These are phyloP conservation scores for Boehmeria nivea DNA, from an alignment of 306 rosid species.

Conservation along the genomic window DNA sequence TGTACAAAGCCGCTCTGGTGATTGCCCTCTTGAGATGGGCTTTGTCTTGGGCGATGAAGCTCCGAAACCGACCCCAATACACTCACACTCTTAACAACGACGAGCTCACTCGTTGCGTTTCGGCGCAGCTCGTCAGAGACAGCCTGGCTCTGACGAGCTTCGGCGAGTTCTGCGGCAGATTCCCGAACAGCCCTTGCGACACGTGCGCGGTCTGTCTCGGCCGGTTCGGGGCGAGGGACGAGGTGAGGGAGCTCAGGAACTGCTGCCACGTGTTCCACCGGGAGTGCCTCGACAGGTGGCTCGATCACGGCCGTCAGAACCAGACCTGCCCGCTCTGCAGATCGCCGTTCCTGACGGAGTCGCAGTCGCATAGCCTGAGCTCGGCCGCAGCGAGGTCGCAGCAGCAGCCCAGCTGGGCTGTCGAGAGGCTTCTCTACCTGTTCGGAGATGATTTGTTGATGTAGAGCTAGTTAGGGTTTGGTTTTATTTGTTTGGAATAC, in stretches of 20 bases:
- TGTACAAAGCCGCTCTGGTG: constrained; percentile 58
- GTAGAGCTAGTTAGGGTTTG: background rate
- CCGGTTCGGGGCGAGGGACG: constrained; percentile 39
- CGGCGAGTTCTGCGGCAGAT: constrained; percentile 46
- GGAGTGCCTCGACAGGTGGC: constrained; percentile 77
- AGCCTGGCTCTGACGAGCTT: constrained; percentile 41
- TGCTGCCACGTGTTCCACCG: constrained; percentile 71
- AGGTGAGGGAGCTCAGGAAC: constrained; percentile 63
- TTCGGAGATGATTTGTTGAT: constrained; percentile 57
- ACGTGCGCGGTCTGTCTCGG: constrained; percentile 73
- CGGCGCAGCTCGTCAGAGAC: constrained; percentile 36
- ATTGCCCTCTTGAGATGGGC: constrained; percentile 62
- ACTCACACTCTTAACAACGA: background rate
- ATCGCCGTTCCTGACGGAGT: constrained; percentile 46
- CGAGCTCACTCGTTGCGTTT: constrained; percentile 14
- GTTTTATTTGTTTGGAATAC: background rate
- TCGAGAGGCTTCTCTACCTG: constrained; percentile 74
- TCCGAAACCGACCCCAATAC: constrained; percentile 15
- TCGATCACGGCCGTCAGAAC: constrained; percentile 33
- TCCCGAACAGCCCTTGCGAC: constrained; percentile 29
- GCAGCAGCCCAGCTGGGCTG: constrained; percentile 83
- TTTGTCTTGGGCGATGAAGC: constrained; percentile 35
- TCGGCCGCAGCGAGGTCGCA: constrained; percentile 27
- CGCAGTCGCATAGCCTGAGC: constrained; percentile 26
- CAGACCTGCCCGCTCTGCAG: constrained; percentile 70